Conservation (phyloP, 1,139 yeast species). For the Diutina scorzettiae region DNA sequence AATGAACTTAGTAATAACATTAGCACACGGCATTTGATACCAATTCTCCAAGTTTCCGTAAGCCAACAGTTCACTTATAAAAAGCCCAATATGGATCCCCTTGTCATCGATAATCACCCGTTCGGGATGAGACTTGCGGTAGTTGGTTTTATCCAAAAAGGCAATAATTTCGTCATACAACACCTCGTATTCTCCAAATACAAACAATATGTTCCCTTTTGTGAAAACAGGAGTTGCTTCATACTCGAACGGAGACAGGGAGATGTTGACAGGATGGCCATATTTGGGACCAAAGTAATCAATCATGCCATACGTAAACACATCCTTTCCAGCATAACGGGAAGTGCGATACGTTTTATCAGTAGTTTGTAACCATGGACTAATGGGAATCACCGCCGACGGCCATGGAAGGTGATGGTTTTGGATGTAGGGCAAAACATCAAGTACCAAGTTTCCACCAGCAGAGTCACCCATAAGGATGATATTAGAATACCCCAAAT, state of each 20-base stretch:
- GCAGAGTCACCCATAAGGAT: slow-evolving; percentile 36
- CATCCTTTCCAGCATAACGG: slow-evolving; percentile 6
- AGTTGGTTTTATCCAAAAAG: background rate
- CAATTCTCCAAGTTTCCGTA: background rate
- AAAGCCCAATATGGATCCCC: slow-evolving; percentile 6
- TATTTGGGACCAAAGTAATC: slow-evolving; percentile 6
- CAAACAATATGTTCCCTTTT: slow-evolving; percentile 4
- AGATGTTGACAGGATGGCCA: background rate
- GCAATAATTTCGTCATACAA: slow-evolving; percentile 6
- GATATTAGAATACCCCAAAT: slow-evolving; percentile 20
- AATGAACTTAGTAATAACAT: background rate
- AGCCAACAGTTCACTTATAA: slow-evolving; percentile 5
- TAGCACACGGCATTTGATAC: background rate
- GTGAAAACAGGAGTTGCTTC: slow-evolving; percentile 5
- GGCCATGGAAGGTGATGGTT: background rate
- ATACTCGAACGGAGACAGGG: background rate
- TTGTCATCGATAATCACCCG: background rate
- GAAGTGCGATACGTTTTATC: background rate
- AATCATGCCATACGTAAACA: slow-evolving; percentile 8
- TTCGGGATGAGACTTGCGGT: slow-evolving; percentile 4
- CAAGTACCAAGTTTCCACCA: slow-evolving; percentile 29
- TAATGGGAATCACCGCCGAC: background rate
- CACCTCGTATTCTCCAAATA: slow-evolving; percentile 7
- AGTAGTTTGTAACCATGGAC: slow-evolving; percentile 1
- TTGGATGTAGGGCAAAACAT: background rate